phyloP scores from a whole-genome alignment of 768 basidiomycete genomes.

The Ephemerocybe angulata region DNA sequence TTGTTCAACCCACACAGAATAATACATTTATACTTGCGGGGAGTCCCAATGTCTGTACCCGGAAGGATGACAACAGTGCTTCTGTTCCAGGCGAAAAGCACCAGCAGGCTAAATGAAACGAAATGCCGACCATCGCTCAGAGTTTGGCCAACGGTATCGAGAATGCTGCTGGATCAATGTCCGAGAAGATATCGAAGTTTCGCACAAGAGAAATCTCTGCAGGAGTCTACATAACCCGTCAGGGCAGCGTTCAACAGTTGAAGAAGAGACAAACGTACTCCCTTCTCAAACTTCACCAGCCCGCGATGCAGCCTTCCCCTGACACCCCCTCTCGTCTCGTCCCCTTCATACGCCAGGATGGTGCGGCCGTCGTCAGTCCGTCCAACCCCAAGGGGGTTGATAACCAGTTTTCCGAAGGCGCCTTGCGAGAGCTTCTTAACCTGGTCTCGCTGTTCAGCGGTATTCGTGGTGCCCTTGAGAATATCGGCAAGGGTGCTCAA shows the following conservation, averaged over 20 bases:
- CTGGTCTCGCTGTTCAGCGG: slow-evolving; percentile 41
- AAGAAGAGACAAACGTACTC: slow-evolving; percentile 31
- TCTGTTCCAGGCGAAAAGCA: too few relatives aligned
- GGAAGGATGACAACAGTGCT: too few relatives aligned
- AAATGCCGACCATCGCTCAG: too few relatives aligned
- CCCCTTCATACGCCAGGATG: slow-evolving; percentile 64
- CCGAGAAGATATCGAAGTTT: slow-evolving; percentile 65
- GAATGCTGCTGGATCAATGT: slow-evolving; percentile 38
- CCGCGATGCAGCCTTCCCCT: slow-evolving; percentile 59
- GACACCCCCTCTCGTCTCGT: slow-evolving; percentile 61
- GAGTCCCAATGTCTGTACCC: too few relatives aligned
- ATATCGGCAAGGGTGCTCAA: slow-evolving; percentile 56
- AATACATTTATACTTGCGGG: not conserved
- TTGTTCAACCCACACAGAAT: not conserved
- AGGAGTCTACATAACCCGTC: slow-evolving; percentile 36
- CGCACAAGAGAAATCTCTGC: slow-evolving; percentile 51
- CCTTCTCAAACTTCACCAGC: slow-evolving; percentile 44
- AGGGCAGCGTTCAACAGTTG: not conserved
- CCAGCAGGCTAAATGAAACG: too few relatives aligned
- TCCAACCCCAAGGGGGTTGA: slow-evolving; percentile 47
- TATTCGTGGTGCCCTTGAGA: slow-evolving; percentile 39
- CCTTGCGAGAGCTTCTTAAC: slow-evolving; percentile 48
- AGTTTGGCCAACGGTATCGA: slow-evolving; percentile 24
- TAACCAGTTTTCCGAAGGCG: slow-evolving; percentile 56
- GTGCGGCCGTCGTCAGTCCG: slow-evolving; percentile 42